Evolutionary conservation across 1,284 basidiomycete genomes (phyloP).

Genomic region (Sparassis latifolia): DNA sequence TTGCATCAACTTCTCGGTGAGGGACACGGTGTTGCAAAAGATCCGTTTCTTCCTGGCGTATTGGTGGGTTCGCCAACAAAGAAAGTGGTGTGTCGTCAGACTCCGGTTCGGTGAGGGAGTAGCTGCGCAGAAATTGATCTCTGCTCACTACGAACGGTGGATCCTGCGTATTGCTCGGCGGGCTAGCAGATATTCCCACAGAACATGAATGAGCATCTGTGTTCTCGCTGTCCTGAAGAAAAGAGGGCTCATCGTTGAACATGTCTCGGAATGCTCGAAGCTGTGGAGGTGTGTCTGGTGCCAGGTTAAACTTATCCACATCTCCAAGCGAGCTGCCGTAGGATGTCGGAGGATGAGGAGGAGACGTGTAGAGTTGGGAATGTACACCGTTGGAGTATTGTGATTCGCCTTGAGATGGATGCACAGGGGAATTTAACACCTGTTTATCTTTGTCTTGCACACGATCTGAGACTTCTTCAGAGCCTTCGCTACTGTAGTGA

Average conservation of each 20-base stretch:
- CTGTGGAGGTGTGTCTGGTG: constrained; percentile 4
- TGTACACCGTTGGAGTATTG: constrained; percentile 5
- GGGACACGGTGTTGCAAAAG: too few species aligned
- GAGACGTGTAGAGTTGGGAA: constrained; percentile 6
- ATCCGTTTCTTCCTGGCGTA: too few species aligned
- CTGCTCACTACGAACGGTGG: constrained; percentile 1
- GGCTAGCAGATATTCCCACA: too few species aligned
- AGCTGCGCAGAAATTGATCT: constrained; percentile 1
- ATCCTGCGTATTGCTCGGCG: background rate
- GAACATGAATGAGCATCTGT: background rate
- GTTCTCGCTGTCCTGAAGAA: background rate
- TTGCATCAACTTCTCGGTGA: too few species aligned
- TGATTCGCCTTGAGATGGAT: background rate
- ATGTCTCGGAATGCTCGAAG: constrained; percentile 9
- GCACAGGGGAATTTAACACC: too few species aligned
- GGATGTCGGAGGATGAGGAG: constrained; percentile 3
- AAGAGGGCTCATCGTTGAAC: constrained; percentile 7
- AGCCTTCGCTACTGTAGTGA: too few species aligned
- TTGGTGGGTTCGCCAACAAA: too few species aligned
- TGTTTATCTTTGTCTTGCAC: too few species aligned
- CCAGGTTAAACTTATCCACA: background rate
- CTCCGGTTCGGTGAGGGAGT: constrained; percentile 2
- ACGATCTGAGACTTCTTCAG: too few species aligned
- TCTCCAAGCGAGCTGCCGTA: background rate
- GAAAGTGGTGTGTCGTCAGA: constrained; percentile 1